phyloP scores from a whole-genome alignment of 768 basidiomycete species.

The Collybia nuda region DNA sequence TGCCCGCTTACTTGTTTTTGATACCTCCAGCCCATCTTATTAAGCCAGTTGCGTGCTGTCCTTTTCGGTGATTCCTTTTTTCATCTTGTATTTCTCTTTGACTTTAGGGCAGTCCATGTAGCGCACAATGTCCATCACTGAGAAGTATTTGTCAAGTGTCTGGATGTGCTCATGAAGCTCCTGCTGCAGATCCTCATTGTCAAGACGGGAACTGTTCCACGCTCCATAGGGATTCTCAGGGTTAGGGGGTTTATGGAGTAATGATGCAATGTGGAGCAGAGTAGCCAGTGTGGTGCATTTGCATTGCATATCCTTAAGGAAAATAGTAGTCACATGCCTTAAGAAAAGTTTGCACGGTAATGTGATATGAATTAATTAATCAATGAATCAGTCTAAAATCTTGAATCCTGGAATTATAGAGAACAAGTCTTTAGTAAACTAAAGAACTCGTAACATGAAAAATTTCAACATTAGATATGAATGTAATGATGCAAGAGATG shows the following conservation, averaged over 20 bases:
- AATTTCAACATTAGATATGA: constrained; percentile 26
- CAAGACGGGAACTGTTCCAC: neutral
- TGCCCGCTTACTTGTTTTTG: constrained; percentile 21
- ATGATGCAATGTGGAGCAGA: no score
- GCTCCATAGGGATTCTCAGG: neutral
- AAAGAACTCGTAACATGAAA: no score
- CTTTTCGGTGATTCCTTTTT: constrained; percentile 10
- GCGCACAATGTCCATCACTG: constrained; percentile 8
- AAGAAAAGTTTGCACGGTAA: no score
- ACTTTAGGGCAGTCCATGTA: constrained; percentile 8
- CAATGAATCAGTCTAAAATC: no score
- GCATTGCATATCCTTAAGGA: no score
- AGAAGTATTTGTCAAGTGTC: constrained; percentile 4
- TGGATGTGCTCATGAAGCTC: neutral
- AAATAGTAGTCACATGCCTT: no score
- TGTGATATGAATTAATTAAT: no score
- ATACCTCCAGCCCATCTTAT: constrained; percentile 24
- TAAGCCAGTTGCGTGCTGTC: constrained; percentile 33
- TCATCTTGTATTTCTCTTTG: constrained; percentile 3
- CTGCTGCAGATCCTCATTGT: constrained; percentile 1
- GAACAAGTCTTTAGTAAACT: no score
- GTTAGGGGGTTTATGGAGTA: no score
- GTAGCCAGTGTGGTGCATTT: no score
- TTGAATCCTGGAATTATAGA: no score
- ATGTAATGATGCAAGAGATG: constrained; percentile 26